Evolutionary conservation across 2,329 filamentous ascomycete genomes (phyloP), one percentile per base, ranked within the genome.

Genomic region (Phaeosphaeriaceae sp.): DNA sequence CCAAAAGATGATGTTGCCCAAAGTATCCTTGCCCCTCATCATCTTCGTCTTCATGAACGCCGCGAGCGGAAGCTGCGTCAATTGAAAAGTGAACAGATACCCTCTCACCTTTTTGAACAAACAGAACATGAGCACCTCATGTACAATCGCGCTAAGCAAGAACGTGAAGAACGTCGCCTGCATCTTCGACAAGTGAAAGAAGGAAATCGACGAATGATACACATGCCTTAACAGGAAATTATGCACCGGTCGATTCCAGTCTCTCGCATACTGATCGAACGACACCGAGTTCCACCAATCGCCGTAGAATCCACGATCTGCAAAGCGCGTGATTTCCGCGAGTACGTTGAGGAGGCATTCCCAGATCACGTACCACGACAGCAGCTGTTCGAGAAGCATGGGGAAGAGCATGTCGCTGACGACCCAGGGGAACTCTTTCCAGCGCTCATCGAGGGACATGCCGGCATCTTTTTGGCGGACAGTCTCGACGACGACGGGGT

Each of bases 351-450:
- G 80, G 24, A 82, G 73, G 61, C 82, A 84, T 66, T 84, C 82
- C 91, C 91, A 94, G 64, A 94, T 93, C 26, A 94, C 84, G 74
- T 93, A 94, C 89, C 91, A 94, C 0, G 87, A 84, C 57, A 92
- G 84, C 53, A 94, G 78, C 61, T 93, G 92, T 73, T 94, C 91
- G 78, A 93, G 87, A 78, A 94, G 87, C 61, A 94, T 89, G 0
- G 91, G 91, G 61, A 94, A 93, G 9, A 93, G 83, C 60, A 94
- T 83, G 67, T 94, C 91, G 59, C 84, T 85, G n/a, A 93, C 78
- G 55, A 94, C 85, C 85, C 89, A 91, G 0, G 91, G 91, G 59
- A 93, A 93, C 58, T 88, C 85, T 57, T 78, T 79, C 69, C 92
- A 86, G 49, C 91, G 84, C 60, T 87, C 81, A 3, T 80, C 75